These are phyloP conservation scores for Nicotiana noctiflora DNA, from an alignment of 257 asterid species.

Conservation along the genomic window DNA sequence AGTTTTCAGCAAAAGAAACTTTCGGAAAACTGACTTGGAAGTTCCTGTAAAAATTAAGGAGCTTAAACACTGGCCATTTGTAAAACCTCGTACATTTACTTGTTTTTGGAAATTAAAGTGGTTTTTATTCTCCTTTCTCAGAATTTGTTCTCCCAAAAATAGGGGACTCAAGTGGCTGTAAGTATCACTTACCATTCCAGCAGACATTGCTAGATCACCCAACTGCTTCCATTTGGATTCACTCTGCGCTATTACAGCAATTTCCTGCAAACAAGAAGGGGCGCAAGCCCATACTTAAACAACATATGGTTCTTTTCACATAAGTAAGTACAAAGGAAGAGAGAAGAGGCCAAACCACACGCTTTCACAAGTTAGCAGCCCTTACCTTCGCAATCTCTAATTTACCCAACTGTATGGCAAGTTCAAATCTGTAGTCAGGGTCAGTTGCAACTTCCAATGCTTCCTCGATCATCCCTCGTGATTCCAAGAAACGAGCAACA, in stretches of 20 bases:
- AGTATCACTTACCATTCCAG: slow-evolving; percentile 63
- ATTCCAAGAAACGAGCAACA: slow-evolving; percentile 94
- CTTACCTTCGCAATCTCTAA: slow-evolving; percentile 84
- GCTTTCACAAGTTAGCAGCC: slow-evolving; percentile 1
- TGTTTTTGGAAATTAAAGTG: neutral
- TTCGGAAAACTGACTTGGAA: neutral
- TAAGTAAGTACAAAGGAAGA: neutral
- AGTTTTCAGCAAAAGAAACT: neutral
- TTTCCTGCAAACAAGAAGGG: slow-evolving; percentile 52
- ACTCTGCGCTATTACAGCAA: slow-evolving; percentile 65
- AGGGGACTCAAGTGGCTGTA: neutral
- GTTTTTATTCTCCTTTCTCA: neutral
- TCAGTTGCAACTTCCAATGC: slow-evolving; percentile 93
- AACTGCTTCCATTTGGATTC: slow-evolving; percentile 95
- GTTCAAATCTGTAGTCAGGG: slow-evolving; percentile 93
- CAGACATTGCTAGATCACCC: slow-evolving; percentile 96
- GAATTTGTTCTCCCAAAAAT: neutral
- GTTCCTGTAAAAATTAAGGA: neutral
- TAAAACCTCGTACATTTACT: neutral
- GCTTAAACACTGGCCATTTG: slow-evolving; percentile 6
- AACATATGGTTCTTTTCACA: neutral
- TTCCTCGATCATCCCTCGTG: slow-evolving; percentile 91
- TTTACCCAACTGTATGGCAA: slow-evolving; percentile 85
- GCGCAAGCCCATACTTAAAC: slow-evolving; percentile 6
- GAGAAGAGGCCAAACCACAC: neutral